These are phyloP conservation scores for Dendrobium huoshanense DNA, from an alignment of 106 monocot species.

Conservation along the genomic window DNA sequence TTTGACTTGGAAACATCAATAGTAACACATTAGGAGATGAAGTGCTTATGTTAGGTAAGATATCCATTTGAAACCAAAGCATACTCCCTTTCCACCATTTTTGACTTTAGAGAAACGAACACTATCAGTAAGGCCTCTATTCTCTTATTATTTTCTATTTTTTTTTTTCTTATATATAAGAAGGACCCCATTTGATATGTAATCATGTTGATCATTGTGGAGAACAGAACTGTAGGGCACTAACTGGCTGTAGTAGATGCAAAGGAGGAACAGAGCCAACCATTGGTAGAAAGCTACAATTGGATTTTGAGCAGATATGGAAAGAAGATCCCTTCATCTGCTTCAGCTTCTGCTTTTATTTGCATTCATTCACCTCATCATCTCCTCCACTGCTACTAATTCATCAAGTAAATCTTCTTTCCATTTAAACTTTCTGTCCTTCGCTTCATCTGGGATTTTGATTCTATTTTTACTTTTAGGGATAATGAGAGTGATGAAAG, in stretches of 20 bases:
- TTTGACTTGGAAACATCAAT: background rate
- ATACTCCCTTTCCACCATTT: background rate
- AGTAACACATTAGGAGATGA: background rate
- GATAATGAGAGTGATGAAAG: background rate
- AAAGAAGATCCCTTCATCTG: background rate
- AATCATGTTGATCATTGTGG: background rate
- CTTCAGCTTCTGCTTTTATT: background rate
- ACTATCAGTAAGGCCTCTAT: background rate
- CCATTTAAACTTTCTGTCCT: background rate
- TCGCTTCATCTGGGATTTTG: background rate
- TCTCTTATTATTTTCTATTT: background rate
- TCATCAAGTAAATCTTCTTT: slow-evolving; percentile 1
- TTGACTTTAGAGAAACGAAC: background rate
- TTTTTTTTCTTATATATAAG: background rate
- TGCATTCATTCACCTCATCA: slow-evolving; percentile 4
- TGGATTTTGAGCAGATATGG: background rate
- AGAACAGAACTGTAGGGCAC: background rate
- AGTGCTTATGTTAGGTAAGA: background rate
- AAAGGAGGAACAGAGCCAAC: background rate
- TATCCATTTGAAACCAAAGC: slow-evolving; percentile 4
- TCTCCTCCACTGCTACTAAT: background rate
- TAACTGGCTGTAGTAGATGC: background rate
- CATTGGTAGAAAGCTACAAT: background rate
- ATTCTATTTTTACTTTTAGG: background rate
- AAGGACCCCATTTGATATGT: background rate